These are phyloP conservation scores for Botrytis tulipae DNA, from an alignment of 2,329 filamentous ascomycete genomes.

Conservation along the genomic window DNA sequence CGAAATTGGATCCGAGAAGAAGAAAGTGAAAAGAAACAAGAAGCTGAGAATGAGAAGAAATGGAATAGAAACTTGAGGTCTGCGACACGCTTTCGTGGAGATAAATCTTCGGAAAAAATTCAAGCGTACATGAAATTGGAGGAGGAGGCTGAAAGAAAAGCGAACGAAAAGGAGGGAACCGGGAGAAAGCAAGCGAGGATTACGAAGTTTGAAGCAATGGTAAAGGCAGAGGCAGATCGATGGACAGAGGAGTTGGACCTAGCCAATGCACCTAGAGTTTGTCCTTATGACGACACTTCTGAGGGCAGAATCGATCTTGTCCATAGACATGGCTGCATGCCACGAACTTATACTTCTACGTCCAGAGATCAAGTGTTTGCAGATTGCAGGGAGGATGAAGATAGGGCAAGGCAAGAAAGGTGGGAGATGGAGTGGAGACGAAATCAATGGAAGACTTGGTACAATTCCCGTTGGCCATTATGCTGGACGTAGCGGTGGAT, in stretches of 20 bases:
- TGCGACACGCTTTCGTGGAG: not conserved
- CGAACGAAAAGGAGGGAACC: not conserved
- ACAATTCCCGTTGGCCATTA: not conserved
- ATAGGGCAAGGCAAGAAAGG: not conserved
- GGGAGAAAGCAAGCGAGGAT: not conserved
- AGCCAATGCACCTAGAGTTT: not conserved
- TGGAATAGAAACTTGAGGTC: not conserved
- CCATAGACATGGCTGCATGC: not conserved
- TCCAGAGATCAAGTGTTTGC: not conserved
- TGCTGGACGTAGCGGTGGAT: not conserved
- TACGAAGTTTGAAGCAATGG: not conserved
- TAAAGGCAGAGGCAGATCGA: not conserved
- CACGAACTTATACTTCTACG: not conserved
- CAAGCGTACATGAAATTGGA: not conserved
- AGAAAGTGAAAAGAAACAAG: not conserved
- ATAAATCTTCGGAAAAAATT: not conserved
- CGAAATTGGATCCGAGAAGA: not conserved
- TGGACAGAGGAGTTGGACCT: not conserved
- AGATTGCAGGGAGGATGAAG: not conserved
- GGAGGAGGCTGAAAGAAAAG: not conserved
- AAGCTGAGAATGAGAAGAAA: not conserved
- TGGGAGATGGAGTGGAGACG: not conserved
- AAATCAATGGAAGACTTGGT: not conserved
- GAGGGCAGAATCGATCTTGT: not conserved
- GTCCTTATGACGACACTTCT: not conserved